Percentiles rank a stretch among this genome's conserved stretches.
Evolutionary conservation across 768 basidiomycete genomes (phyloP).

Genomic region (Kwoniella dendrophila): DNA sequence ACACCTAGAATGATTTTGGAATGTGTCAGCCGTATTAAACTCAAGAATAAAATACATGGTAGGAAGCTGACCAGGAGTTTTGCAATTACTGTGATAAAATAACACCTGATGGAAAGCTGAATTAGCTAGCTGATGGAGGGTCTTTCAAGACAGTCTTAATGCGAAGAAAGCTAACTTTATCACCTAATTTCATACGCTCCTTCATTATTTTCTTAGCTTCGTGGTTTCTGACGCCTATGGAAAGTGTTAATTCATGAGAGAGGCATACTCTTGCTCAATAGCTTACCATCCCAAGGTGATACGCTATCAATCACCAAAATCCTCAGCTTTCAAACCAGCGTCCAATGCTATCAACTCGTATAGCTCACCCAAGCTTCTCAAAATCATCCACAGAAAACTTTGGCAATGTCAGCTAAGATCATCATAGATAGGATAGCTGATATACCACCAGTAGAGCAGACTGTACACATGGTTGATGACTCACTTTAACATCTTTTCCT

Average conservation of each 20-base stretch:
- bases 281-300: slow-evolving; percentile 54
- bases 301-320: slow-evolving; percentile 12
- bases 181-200: slow-evolving; percentile 52
- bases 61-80: slow-evolving; percentile 38
- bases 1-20: slow-evolving; percentile 26
- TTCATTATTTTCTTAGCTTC: slow-evolving; percentile 56
- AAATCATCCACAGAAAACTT: slow-evolving; percentile 57
- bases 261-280: not conserved
- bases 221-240: slow-evolving; percentile 50
- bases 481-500: slow-evolving; percentile 57
- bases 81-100: slow-evolving; percentile 55
- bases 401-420: slow-evolving; percentile 8
- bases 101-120: slow-evolving; percentile 36
- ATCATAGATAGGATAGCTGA: not conserved
- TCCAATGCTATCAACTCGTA: too few relatives aligned
- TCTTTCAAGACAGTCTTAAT: not conserved
- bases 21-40: not conserved
- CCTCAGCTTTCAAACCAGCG: not conserved
- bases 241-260: not conserved
- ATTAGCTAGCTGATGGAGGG: too few relatives aligned
- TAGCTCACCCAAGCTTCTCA: slow-evolving; percentile 45
- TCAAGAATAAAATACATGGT: not conserved
- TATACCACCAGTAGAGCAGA: not conserved
- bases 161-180: slow-evolving; percentile 37
- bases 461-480: not conserved